Percentiles rank a stretch among this genome's conserved stretches.
Evolutionary conservation across 1,284 basidiomycete genomes (phyloP).

Genomic region (Rhizoctonia solani): DNA sequence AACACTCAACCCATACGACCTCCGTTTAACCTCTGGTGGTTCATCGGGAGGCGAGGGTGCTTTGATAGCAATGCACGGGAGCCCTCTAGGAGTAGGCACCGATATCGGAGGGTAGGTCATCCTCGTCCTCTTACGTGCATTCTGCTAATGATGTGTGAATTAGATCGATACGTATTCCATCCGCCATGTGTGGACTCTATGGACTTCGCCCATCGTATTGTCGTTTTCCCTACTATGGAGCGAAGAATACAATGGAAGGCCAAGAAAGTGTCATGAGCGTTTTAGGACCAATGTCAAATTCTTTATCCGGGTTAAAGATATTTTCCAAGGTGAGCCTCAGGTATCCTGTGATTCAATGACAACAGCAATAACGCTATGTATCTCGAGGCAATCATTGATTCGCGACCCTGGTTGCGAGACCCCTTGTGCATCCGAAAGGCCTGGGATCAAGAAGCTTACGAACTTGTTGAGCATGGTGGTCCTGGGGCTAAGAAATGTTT

Average conservation of each 20-base stretch:
- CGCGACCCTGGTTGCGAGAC: constrained; percentile 71
- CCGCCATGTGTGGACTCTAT: constrained; percentile 67
- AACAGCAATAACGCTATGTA: neutral
- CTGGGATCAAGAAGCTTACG: constrained; percentile 66
- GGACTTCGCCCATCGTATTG: constrained; percentile 70
- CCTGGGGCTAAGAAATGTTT: constrained; percentile 62
- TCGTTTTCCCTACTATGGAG: constrained; percentile 71
- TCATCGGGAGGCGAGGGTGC: constrained; percentile 66
- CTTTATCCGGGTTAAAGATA: constrained; percentile 60
- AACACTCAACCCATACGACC: constrained; percentile 66
- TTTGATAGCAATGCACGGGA: constrained; percentile 60
- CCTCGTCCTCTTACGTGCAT: neutral
- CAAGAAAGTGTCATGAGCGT: constrained; percentile 73
- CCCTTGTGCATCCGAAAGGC: constrained; percentile 63
- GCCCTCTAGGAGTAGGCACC: constrained; percentile 65
- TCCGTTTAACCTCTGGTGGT: constrained; percentile 57
- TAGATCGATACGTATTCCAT: constrained; percentile 71
- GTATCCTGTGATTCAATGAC: constrained; percentile 40
- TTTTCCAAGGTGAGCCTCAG: constrained; percentile 56
- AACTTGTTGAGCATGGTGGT: constrained; percentile 59
- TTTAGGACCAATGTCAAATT: constrained; percentile 69
- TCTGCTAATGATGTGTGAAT: neutral
- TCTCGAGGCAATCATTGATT: constrained; percentile 52
- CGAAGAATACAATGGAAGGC: constrained; percentile 64
- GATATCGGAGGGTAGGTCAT: constrained; percentile 70